These are phyloP conservation scores for Acacia acuminata DNA, from an alignment of 306 rosid species.

Conservation along the genomic window DNA sequence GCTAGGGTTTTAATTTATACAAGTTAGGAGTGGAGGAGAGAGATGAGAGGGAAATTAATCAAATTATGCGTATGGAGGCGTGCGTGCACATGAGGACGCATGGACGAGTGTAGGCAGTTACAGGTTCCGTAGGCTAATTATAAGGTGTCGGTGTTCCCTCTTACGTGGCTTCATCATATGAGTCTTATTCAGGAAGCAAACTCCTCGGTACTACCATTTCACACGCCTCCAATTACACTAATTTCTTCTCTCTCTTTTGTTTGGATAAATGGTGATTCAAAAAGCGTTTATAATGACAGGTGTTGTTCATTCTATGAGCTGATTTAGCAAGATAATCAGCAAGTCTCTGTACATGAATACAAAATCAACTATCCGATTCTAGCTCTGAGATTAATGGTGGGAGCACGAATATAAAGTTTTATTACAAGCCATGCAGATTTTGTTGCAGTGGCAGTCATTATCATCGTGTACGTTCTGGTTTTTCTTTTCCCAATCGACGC, in stretches of 20 bases:
- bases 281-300: background rate
- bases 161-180: constrained; percentile 50
- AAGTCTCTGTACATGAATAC: background rate
- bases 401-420: background rate
- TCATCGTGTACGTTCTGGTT: background rate
- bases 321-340: background rate
- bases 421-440: background rate
- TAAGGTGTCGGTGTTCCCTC: constrained; percentile 66
- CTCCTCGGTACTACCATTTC: constrained; percentile 51
- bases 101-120: background rate
- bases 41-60: background rate
- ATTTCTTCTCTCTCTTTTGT: background rate
- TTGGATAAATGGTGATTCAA: background rate
- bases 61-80: background rate
- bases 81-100: constrained; percentile 5
- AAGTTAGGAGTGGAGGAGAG: constrained; percentile 31
- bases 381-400: background rate
- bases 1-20: background rate
- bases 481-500: background rate
- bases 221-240: constrained; percentile 19
- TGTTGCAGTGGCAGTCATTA: background rate
- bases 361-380: background rate
- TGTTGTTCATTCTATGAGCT: background rate
- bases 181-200: constrained; percentile 64
- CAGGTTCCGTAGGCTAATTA: constrained; percentile 40